Evolutionary conservation across 2,329 filamentous ascomycete species (phyloP), one percentile per base, ranked within the genome.

Genomic region (Apiospora pterosperma): DNA sequence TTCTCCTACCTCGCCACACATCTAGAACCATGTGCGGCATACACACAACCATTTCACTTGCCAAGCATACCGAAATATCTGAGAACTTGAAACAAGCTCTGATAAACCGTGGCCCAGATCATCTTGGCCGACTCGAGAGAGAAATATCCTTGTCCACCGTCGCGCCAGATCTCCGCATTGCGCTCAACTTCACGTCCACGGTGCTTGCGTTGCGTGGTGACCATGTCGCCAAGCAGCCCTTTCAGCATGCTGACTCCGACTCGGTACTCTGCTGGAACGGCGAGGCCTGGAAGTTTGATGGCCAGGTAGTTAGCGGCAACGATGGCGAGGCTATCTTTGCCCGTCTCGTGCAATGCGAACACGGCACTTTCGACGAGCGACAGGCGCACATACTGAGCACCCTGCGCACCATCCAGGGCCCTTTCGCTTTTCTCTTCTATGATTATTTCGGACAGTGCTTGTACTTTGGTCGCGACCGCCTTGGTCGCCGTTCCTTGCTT

Each of bases 191-290:
- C 72, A 85, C 88, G 14, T 96, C 95, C 7, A 96, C 93, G 0
- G 95, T 99, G 0, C 85, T 98, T n/a, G 89, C 93, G 4, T 82
- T 99, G n/a, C 88, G 96, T 70, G 95, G 95, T 31, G 85, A 88
- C 61, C 81, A 86, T 67, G 74, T 96, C 61, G 87, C 89, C 7
- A 75, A 79, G 38, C 96, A 98, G 76, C 96, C 96, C 2, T 84
- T 97, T 4, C 76, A 84, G 48, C 85, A 90, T 68, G 41, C 74
- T 3, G 67, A 70, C 0, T 84, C 84, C 0, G 82, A 84, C 4
- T 92, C 90, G 1, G 81, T 92, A 0, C 82, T 99, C 2, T 97
- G 95, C 83, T 99, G 96, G 96, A 99, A 99, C 74, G 96, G 96
- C 52, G 96, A 99, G 76, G 95, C 93, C 1, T 99, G 96, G 96